Evolutionary conservation across 768 basidiomycete species (phyloP), one percentile per base, ranked within the genome.

Genomic region (Kwoniella sp.): DNA sequence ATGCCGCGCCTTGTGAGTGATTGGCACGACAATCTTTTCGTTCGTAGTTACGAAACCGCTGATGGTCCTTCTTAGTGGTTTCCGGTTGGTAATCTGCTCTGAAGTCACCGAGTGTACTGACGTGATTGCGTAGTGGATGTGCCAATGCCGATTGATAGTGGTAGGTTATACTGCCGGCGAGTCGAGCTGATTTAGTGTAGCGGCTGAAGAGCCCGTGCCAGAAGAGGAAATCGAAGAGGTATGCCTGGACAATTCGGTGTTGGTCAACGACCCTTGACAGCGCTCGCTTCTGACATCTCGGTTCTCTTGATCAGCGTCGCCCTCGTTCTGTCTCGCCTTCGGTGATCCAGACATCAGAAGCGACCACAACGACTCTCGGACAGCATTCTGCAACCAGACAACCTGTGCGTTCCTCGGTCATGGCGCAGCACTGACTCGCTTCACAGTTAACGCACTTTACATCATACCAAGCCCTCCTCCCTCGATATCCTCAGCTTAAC

Each of bases 401-500:
- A 44, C 24, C 46, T 46, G 58, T 60, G 59, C 59, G 58, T 66
- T 58, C 21, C n/a, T 37, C 24, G 22, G n/a, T 13, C 15, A 36
- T 26, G 8, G 5, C 17, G 15, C 5, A 22, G 10, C 48, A 66
- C 68, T 70, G 37, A 67, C 47, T 29, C 58, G 44, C 29, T 30
- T 27, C 44, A 53, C 46, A 60, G 36, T 27, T 57, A n/a, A n/a
- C n/a, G 13, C 21, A 36, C 24, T 73, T 70, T 58, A 58, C 49
- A 21, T 19, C 57, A 3, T 73, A 70, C 49, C 44, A 68, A 29
- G 60, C 70, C 6, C 33, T 75, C n/a, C 64, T 72, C 1, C 37
- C 36, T 13, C 68, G 71, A 30, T 75, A 75, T 47, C 73, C 68
- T 25, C 70, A 70, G 53, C 59, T 75, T 9, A 56, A 26, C 47